These are phyloP conservation scores for Paramarasmius palmivorus DNA, from an alignment of 1,284 basidiomycete species.

Conservation along the genomic window DNA sequence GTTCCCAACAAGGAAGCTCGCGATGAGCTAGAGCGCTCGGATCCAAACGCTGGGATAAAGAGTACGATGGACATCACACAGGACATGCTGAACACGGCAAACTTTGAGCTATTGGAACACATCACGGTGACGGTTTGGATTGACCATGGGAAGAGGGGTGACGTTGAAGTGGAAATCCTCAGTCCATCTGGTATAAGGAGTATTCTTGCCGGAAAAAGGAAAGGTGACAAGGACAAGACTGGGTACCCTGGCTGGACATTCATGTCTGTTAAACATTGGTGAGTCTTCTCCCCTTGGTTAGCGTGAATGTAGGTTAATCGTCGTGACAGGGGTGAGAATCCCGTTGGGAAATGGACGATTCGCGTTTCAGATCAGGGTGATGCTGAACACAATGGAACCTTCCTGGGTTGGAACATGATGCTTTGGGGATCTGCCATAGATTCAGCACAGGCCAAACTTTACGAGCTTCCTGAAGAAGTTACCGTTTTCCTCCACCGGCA, in stretches of 20 bases:
- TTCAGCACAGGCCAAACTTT: conserved; percentile 65
- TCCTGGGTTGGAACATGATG: conserved; percentile 91
- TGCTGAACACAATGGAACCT: conserved; percentile 66
- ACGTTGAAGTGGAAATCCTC: conserved; percentile 88
- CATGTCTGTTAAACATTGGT: conserved; percentile 99
- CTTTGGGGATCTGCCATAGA: conserved; percentile 94
- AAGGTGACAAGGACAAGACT: conserved; percentile 64
- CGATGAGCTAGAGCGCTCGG: not conserved
- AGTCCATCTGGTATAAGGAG: conserved; percentile 90
- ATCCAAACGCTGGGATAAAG: conserved; percentile 42
- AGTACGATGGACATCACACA: conserved; percentile 73
- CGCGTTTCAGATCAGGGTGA: conserved; percentile 77
- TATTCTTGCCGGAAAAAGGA: conserved; percentile 76
- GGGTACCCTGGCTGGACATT: conserved; percentile 96
- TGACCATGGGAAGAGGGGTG: conserved; percentile 82
- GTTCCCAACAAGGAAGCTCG: conserved; percentile 12
- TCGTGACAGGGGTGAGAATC: conserved; percentile 81
- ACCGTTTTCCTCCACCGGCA: conserved; percentile 51
- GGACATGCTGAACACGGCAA: conserved; percentile 70
- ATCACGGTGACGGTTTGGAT: conserved; percentile 95
- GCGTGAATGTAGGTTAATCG: conserved; percentile 16
- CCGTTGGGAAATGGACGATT: conserved; percentile 92
- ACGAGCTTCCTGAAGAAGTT: conserved; percentile 58
- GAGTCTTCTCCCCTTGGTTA: conserved; percentile 24
- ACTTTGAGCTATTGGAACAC: conserved; percentile 91